Percentiles rank a stretch among this genome's conserved stretches.
Conservation (phyloP, 2,329 filamentous ascomycete species). For the Aspergillus novofumigatus region DNA sequence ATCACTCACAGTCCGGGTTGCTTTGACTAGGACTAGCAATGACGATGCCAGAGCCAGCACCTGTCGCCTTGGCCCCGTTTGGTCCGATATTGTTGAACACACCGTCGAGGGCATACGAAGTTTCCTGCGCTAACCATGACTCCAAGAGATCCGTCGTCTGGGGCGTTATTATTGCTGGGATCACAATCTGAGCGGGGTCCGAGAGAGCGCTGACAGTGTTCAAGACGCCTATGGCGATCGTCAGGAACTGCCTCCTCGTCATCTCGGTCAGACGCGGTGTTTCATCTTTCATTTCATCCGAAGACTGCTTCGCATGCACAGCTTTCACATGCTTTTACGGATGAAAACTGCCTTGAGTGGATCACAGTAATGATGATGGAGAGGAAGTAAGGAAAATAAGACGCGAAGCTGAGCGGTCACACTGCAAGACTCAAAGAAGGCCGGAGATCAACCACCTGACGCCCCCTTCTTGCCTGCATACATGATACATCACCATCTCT, state of each 20-base stretch:
- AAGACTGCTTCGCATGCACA: not conserved
- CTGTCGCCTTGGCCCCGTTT: slow-evolving; percentile 46
- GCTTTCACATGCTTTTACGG: not conserved
- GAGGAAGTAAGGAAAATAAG: not conserved
- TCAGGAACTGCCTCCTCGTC: not conserved
- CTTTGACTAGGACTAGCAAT: slow-evolving; percentile 54
- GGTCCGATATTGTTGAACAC: slow-evolving; percentile 55
- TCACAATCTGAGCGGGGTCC: slow-evolving; percentile 9
- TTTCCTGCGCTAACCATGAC: slow-evolving; percentile 44
- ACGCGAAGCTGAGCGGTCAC: not conserved
- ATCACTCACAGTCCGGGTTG: slow-evolving; percentile 50
- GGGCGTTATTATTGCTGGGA: not conserved
- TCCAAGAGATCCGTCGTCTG: slow-evolving; percentile 14
- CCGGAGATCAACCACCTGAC: not conserved
- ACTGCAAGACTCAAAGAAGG: not conserved
- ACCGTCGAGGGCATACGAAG: slow-evolving; percentile 49
- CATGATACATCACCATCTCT: not conserved
- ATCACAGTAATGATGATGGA: not conserved
- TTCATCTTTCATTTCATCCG: not conserved
- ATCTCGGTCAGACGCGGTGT: not conserved
- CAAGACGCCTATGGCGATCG: not conserved
- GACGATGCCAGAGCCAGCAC: slow-evolving; percentile 50
- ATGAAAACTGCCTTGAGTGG: not conserved
- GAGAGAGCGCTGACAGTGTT: not conserved
- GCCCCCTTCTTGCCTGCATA: not conserved